Base-by-base conservation (phyloP, 202 grass and related monocot species). In the Schoenoplectus tabernaemontani region DNA sequence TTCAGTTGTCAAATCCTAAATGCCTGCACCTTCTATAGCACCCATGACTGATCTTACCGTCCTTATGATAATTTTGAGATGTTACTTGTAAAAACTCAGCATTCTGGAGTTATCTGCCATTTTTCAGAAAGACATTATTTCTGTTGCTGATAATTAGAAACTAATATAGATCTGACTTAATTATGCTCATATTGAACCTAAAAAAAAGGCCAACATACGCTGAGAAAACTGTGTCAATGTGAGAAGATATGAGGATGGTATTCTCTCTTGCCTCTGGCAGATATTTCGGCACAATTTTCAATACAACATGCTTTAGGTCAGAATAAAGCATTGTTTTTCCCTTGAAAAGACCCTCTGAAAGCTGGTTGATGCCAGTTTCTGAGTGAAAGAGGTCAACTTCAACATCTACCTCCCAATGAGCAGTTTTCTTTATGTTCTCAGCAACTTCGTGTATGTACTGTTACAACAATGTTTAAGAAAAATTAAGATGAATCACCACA, bases 361-460 rank as follows among this genome's bases (percentile, higher is more conserved):
- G 60, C 72, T 74, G 60, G 90, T 91, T 98, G 73, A 86, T 83
- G 5, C 87, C 89, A 85, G 81, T 98, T 84, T 92, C 79, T 63
- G 90, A 74, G 87, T 91, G 91, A 81, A 98, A 98, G 62, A 98
- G 65, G 82, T 98, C 96, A 84, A 98, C 66, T 84, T 92, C 87
- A 87, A 98, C 96, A 86, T 98, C 91, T 86, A 98, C 96, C 34
- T 98, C 96, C 96, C 96, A 95, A 82, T 95, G 89, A 78, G 91
- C 90, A 26, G 81, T 89, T 85, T 92, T 92, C 89, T 98, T 91
- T 90, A 98, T 95, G 57, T 92, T 86, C 65, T 95, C 91, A 83
- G 96, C 84, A 79, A 86, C 89, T 92, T 87, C 83, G 95, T 93
- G 93, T 59, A 95, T 91, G 88, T 98, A 98, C 96, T 98, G 87